phyloP scores from a whole-genome alignment of 1,139 yeast species.

The Suhomyces ambrosiae region DNA sequence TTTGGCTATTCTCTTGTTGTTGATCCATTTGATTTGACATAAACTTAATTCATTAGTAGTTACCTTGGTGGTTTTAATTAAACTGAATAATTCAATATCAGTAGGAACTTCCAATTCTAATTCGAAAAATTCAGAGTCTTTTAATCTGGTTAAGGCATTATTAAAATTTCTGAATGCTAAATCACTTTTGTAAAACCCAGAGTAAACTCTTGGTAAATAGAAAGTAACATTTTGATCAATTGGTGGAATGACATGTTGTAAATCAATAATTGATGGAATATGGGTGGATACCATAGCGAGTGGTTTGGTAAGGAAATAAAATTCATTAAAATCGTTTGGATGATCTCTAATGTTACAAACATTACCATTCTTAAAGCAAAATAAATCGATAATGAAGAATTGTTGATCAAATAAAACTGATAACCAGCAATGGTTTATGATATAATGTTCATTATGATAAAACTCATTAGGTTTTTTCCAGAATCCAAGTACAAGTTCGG shows the following conservation, averaged over 20 bases:
- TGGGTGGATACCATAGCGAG: conserved; percentile 78
- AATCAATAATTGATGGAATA: conserved; percentile 73
- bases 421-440: conserved; percentile 87
- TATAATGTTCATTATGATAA: conserved; percentile 54
- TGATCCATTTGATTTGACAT: conserved; percentile 75
- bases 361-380: conserved; percentile 38
- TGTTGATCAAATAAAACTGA: conserved; percentile 73
- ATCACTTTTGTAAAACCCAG: conserved; percentile 67
- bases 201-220: conserved; percentile 81
- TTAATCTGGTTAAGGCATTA: conserved; percentile 71
- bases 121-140: conserved; percentile 78
- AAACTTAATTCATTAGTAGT: conserved; percentile 60
- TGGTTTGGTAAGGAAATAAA: conserved; percentile 81
- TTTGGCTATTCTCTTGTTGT: conserved; percentile 65
- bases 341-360: conserved; percentile 37
- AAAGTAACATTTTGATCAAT: conserved; percentile 77
- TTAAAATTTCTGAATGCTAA: conserved; percentile 68
- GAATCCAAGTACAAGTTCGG: conserved; percentile 80
- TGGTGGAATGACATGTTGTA: conserved; percentile 87
- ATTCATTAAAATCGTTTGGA: conserved; percentile 41
- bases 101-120: conserved; percentile 70
- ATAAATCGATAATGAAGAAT: conserved; percentile 73
- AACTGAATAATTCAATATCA: conserved; percentile 64
- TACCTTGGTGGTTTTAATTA: conserved; percentile 54
- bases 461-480: conserved; percentile 74